Evolutionary conservation across 2,329 filamentous ascomycete genomes (phyloP).

Genomic region (Sporothrix globosa): DNA sequence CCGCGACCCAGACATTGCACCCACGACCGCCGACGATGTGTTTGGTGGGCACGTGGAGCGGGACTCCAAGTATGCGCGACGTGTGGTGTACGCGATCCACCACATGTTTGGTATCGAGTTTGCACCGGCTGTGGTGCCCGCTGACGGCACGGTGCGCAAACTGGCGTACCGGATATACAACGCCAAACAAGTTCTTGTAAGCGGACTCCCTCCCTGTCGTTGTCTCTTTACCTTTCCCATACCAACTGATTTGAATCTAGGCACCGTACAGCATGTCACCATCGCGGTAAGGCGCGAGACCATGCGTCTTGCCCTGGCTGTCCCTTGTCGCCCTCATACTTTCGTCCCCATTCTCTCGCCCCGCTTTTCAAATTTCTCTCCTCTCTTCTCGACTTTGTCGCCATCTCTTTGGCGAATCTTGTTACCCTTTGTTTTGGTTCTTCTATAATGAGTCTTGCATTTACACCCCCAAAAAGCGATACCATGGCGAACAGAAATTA

Average conservation of each 20-base stretch:
- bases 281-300: conserved; percentile 44
- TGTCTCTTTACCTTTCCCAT: no score
- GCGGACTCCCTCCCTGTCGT: conserved; percentile 43
- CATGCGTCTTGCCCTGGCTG: background rate
- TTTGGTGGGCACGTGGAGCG: conserved; percentile 86
- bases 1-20: conserved; percentile 86
- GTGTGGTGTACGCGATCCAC: conserved; percentile 90
- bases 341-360: background rate
- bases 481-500: conserved; percentile 2
- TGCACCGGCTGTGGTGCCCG: conserved; percentile 85
- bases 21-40: conserved; percentile 73
- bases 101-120: conserved; percentile 99
- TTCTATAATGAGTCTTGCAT: conserved; percentile 23
- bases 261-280: conserved; percentile 73
- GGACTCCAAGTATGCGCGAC: conserved; percentile 83
- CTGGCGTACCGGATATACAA: conserved; percentile 94
- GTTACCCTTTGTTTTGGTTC: background rate
- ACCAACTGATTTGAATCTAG: conserved; percentile 46
- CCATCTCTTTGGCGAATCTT: no score
- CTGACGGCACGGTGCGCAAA: conserved; percentile 87
- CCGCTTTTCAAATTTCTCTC: background rate
- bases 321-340: background rate
- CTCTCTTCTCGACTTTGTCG: background rate
- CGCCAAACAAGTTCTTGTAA: conserved; percentile 89
- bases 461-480: conserved; percentile 27